Base-by-base conservation (phyloP, 345 rosid species). In the Eucalyptus sideroxylon region DNA sequence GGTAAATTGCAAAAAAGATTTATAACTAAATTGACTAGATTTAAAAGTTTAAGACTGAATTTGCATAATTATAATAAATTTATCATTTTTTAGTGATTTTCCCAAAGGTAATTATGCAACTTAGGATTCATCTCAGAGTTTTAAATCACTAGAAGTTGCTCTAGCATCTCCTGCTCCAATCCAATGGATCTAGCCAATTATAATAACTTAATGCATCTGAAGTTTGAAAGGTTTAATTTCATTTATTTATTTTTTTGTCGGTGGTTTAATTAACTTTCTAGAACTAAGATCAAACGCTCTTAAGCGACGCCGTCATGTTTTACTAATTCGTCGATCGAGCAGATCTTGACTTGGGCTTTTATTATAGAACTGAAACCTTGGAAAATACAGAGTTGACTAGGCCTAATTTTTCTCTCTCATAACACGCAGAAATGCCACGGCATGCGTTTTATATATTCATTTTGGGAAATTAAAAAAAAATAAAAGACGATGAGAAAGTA, bases 41-140 rank as follows among this genome's bases (percentile, higher is more conserved):
- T 56, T 5, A 56, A 56, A 56, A 56, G 1, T 4, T 56, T 56
- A 24, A 23, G 2, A 56, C 0, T 1, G 0, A 56, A 56, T 56
- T 24, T 24, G 2, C 13, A 56, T 24, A 24, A 24, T 26, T 56
- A 56, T 11, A 9, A 56, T 11, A 56, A 56, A 56, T 24, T 56
- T 56, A 56, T 24, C 13, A 56, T 26, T 5, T 10, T 56, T 56
- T 5, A 10, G 62, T 24, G 1, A 56, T 56, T 10, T 56, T 3
- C 30, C 13, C 14, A 12, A 1, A 27, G n/a, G 7, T 27, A 27
- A 60, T 60, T 27, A 60, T 1, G 4, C 7, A 1, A 60, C 31
- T 27, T 26, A 26, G 67, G 31, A 26, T 26, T 60, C n/a, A 6
- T 60, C 31, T 10, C n/a, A 0, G 24, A 11, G 16, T 60, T 60